Base-by-base conservation (phyloP, 2,329 filamentous ascomycete genomes). In the Herpomyces periplanetae region DNA sequence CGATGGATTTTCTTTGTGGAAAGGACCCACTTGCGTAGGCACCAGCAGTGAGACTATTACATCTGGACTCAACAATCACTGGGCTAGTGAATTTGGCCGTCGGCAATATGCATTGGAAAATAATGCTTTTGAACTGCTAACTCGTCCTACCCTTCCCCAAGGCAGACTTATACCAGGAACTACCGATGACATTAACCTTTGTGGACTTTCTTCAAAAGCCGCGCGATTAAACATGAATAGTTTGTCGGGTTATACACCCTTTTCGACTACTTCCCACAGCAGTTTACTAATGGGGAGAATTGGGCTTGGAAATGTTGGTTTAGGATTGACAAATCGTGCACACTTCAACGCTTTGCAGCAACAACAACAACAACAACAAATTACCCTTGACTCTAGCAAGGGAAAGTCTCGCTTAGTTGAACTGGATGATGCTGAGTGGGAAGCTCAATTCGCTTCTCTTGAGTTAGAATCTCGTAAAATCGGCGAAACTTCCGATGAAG, bases 371-470 rank as follows among this genome's bases (percentile, higher is more conserved):
- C 44, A 16, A 38, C 71, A 37, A n/a, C n/a, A n/a, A n/a, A n/a
- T n/a, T n/a, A n/a, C n/a, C n/a, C n/a, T n/a, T n/a, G n/a, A n/a
- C n/a, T n/a, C n/a, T n/a, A 66, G 64, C 23, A 91, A 91, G 36
- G 73, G 65, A 15, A 85, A 84, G 39, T 55, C 44, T 4, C 43
- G 51, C 13, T 53, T 91, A 42, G 61, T 91, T 6, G 80, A 91
- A 42, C 51, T 91, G 10, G 69, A 88, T 34, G 75, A 96, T 30
- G 34, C 47, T 41, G 63, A 85, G 33, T 91, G 80, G 80, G 75
- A 91, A 40, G 68, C 71, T 30, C 71, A 91, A 37, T 96, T 96
- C 37, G 65, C 69, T 22, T 57, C 80, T 38, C 59, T 88, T 34
- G 68, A 75, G 35, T 42, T 61, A 25, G 46, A 58, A 24, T 51